Evolutionary conservation across 2,329 filamentous ascomycete species (phyloP).

Genomic region (Pyrenochaeta sp.): DNA sequence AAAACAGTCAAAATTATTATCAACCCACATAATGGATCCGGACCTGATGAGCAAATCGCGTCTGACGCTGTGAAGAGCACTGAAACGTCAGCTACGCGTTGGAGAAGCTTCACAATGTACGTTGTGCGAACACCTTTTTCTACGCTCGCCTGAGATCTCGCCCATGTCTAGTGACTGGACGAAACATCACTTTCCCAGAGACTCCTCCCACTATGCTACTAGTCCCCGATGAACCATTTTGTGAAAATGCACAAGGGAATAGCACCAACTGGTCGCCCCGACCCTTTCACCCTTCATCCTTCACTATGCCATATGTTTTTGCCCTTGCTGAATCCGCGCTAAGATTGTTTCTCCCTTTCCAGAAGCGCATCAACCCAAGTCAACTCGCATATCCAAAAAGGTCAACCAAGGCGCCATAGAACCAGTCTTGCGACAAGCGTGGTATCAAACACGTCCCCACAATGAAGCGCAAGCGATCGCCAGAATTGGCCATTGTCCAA

Average conservation of each 20-base stretch:
- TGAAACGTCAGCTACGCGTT: slow-evolving; percentile 15
- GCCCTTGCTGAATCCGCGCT: background rate
- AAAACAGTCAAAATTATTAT: background rate
- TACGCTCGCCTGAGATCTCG: background rate
- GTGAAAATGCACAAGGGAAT: background rate
- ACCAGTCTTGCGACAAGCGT: slow-evolving; percentile 2
- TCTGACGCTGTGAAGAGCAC: slow-evolving; percentile 23
- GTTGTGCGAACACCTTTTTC: slow-evolving; percentile 7
- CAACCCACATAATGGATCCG: slow-evolving; percentile 25
- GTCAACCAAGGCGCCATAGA: slow-evolving; percentile 4
- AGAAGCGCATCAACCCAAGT: background rate
- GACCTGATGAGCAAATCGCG: slow-evolving; percentile 19
- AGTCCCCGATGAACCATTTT: background rate
- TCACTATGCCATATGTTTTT: background rate
- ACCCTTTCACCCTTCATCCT: background rate
- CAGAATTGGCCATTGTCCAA: slow-evolving; percentile 2
- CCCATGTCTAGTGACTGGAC: background rate
- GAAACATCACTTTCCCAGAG: background rate
- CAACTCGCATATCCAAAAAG: background rate
- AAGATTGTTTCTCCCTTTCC: background rate
- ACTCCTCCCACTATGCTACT: background rate
- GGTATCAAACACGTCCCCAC: background rate
- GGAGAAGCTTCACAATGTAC: slow-evolving; percentile 18
- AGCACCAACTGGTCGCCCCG: background rate
- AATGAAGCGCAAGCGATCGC: slow-evolving; percentile 35